Evolutionary conservation across 2,329 filamentous ascomycete genomes (phyloP), one percentile per base, ranked within the genome.

Genomic region (Cladosporium austrohemisphaericum): DNA sequence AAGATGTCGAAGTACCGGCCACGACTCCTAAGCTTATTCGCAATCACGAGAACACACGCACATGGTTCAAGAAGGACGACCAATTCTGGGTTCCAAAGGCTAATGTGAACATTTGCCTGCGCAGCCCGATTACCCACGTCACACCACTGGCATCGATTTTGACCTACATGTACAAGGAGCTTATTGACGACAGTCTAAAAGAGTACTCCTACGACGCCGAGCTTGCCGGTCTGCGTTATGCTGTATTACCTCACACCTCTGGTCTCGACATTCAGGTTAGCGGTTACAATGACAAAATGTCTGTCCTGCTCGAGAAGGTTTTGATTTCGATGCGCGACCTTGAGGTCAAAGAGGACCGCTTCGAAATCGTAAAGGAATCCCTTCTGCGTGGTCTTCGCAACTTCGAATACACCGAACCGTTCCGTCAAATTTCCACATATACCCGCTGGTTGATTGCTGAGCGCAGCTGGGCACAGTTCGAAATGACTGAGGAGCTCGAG

Each of bases 61-160:
- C 88, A 2, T 98, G 93, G 93, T 96, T 84, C 76, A 98, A 98
- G 75, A 97, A 97, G 71, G 93, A 98, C 61, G 93, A 98, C 60
- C 90, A 85, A 0, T 98, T 97, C 69, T 97, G 92, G 91, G 93
- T 97, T 8, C 93, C 93, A 7, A 95, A 95, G 68, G 93, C 88
- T 3, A 93, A 90, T 52, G 74, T 97, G 14, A 80, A 90, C 56
- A 81, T 95, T 55, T 88, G 84, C 58, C 77, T 94, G 57, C 81
- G 84, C 59, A 95, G 85, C 52, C 86, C 90, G 0, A 70, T 95
- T 37, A 83, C 87, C n/a, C 84, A 83, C 65, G 79, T 87, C 1
- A 90, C 87, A 4, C 86, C 90, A 1, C 83, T 86, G 50, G 91
- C 86, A 54, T 76, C 81, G 25, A 83, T 94, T 52, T 89, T 93